Evolutionary conservation across 2,329 filamentous ascomycete genomes (phyloP), one percentile per base, ranked within the genome.

Genomic region (Neofusicoccum laricinum): DNA sequence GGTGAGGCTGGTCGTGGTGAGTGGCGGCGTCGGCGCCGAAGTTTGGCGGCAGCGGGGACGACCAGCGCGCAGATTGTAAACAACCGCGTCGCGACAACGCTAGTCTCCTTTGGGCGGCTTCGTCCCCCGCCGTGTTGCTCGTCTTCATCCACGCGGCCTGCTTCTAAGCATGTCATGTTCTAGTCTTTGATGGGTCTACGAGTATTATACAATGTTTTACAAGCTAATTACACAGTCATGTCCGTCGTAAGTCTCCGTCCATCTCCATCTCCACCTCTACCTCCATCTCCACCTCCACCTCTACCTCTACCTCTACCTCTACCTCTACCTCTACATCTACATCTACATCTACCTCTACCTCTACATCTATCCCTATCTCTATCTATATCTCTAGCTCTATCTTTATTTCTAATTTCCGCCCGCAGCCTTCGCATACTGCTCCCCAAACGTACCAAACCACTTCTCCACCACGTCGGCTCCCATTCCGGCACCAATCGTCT

Each of bases 401-500:
- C 7, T 32, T 14, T 15, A 14, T 17, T 19, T 45, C 53, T 58
- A 58, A 43, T 46, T 63, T 38, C 36, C 41, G 14, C 63, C 63
- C 12, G 61, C 64, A 64, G 68, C 69, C 57, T 75, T 68, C 65
- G 66, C 64, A 68, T 76, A 77, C 10, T 70, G 65, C 46, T 69
- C 51, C 67, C 79, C 79, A 73, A 80, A 77, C 1, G 72, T 70
- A 1, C 69, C 69, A 69, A 79, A 79, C 82, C 83, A 85, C 30
- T 71, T 75, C 1, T 78, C 73, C 2, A 84, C 75, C 19, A 84
- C 68, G 61, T 67, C 71, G 36, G 72, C 68, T 6, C 74, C 78
- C 69, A 75, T 74, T 0, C 84, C 84, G 0, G 83, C 81, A 6
- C 74, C 73, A 65, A 86, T 82, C 2, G 78, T 80, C 59, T 84